phyloP scores from a whole-genome alignment of 31 red algal genomes.

The Bonnemaisonia californica region DNA sequence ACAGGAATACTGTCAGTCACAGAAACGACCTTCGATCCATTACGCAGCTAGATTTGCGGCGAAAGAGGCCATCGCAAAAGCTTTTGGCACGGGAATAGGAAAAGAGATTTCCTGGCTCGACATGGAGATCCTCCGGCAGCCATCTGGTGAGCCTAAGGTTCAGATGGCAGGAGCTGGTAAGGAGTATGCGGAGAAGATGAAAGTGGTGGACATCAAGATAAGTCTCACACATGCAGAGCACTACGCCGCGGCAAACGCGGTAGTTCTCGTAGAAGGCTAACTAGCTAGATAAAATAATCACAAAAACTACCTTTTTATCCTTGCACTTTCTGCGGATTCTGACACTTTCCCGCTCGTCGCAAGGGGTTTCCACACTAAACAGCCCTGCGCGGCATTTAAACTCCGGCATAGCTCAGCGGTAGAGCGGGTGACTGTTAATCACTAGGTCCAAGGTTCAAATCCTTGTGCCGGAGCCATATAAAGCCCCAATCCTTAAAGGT shows the following conservation, averaged over 20 bases:
- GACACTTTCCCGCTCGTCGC: too few relatives aligned
- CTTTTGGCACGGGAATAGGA: conserved; percentile 26
- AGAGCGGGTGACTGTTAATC: conserved; percentile 29
- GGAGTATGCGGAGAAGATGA: not conserved
- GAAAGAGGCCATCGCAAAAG: conserved; percentile 27
- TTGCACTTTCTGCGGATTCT: too few relatives aligned
- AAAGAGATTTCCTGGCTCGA: conserved; percentile 6
- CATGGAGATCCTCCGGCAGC: not conserved
- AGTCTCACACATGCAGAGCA: conserved; percentile 30
- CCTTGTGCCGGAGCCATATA: conserved; percentile 17
- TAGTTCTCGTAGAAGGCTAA: too few relatives aligned
- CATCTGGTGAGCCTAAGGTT: conserved; percentile 6
- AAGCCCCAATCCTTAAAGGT: not conserved
- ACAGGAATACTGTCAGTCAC: conserved; percentile 3
- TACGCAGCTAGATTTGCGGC: conserved; percentile 31
- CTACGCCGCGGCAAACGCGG: conserved; percentile 25
- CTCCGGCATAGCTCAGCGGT: conserved; percentile 22
- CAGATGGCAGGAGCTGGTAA: not conserved
- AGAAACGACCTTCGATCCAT: not conserved
- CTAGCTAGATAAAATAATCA: too few relatives aligned
- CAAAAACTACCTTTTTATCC: too few relatives aligned
- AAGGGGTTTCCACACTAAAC: too few relatives aligned
- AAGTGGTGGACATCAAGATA: conserved; percentile 16
- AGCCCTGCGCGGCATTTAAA: too few relatives aligned
- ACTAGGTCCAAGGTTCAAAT: conserved; percentile 27